phyloP scores from a whole-genome alignment of 2,329 filamentous ascomycete genomes.

The Neocatenulostroma microsporum region DNA sequence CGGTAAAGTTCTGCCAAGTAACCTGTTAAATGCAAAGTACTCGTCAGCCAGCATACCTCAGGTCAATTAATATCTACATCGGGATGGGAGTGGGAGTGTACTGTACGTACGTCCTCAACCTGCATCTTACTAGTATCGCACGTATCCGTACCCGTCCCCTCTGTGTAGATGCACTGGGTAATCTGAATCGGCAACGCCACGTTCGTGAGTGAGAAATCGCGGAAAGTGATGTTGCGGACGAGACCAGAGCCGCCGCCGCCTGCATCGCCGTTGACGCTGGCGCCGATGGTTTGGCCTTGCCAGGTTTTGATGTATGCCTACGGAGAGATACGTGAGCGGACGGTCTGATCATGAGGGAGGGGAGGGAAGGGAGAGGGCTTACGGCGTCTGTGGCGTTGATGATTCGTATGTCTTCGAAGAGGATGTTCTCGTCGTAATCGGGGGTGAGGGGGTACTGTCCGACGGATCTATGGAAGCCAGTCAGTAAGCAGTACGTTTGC shows the following conservation, averaged over 20 bases:
- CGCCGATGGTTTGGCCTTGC: slow-evolving; percentile 40
- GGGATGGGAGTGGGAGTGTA: background rate
- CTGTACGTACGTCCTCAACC: slow-evolving; percentile 27
- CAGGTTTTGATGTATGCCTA: slow-evolving; percentile 47
- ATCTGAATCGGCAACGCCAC: slow-evolving; percentile 13
- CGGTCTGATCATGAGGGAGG: no score
- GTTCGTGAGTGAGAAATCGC: slow-evolving; percentile 20
- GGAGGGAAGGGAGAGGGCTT: no score
- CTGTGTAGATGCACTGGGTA: slow-evolving; percentile 13
- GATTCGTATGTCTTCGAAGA: slow-evolving; percentile 25
- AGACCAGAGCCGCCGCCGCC: slow-evolving; percentile 49
- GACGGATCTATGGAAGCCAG: no score
- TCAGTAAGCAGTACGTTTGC: no score
- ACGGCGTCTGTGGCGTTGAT: slow-evolving; percentile 10
- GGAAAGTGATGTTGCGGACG: slow-evolving; percentile 28
- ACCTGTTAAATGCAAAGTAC: no score
- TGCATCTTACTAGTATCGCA: slow-evolving; percentile 32
- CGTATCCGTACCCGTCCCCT: slow-evolving; percentile 8
- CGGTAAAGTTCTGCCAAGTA: slow-evolving; percentile 23
- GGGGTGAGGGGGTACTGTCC: slow-evolving; percentile 38
- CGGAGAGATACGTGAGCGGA: no score
- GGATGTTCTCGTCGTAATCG: slow-evolving; percentile 47
- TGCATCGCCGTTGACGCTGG: slow-evolving; percentile 45
- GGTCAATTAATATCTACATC: background rate
- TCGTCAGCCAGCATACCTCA: background rate